phyloP scores from a whole-genome alignment of 176 grass and related monocot genomes.

The Raddia distichophylla region DNA sequence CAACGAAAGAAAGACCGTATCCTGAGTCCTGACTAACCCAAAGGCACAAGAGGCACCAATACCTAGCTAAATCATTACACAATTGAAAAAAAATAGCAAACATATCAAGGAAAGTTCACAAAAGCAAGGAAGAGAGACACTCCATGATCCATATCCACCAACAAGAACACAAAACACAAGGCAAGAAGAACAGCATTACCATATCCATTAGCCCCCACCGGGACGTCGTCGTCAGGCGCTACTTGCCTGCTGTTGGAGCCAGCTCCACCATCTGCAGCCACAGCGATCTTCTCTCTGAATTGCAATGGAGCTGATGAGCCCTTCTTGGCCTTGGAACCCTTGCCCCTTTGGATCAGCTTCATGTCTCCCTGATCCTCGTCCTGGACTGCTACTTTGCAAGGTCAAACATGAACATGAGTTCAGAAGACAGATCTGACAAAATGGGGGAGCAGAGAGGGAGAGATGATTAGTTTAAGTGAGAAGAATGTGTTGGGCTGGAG shows the following conservation, averaged over 20 bases:
- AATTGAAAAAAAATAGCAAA: not conserved
- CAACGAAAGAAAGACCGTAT: no score
- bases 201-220: not conserved
- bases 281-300: constrained; percentile 5
- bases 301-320: not conserved
- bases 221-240: constrained; percentile 16
- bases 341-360: constrained; percentile 31
- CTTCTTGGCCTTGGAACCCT: constrained; percentile 38
- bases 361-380: constrained; percentile 2
- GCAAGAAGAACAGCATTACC: constrained; percentile 3
- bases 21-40: not conserved
- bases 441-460: not conserved
- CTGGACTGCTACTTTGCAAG: constrained; percentile 3
- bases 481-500: not conserved
- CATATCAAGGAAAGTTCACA: not conserved
- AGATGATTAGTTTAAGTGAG: constrained; percentile 17
- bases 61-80: not conserved
- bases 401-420: constrained; percentile 35
- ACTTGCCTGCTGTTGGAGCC: constrained; percentile 42
- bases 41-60: no score
- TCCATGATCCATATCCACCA: not conserved
- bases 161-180: not conserved
- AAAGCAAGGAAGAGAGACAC: not conserved
- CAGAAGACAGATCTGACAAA: constrained; percentile 1
- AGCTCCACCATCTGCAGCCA: constrained; percentile 9